These are phyloP conservation scores for Leccinum pellstonianum DNA, from an alignment of 768 basidiomycete genomes.

Conservation along the genomic window DNA sequence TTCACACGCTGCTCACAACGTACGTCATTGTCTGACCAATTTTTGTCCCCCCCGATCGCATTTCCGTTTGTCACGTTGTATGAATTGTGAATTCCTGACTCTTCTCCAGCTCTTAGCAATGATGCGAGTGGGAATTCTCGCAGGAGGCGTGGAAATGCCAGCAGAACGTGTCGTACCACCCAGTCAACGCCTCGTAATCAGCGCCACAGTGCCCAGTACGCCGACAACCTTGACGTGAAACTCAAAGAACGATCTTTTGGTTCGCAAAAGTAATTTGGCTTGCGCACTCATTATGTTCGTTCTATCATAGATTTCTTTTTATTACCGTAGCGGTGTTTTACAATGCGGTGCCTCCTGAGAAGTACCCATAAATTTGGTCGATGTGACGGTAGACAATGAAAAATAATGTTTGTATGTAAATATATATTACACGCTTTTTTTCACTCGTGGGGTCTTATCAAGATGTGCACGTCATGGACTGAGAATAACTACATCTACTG, in stretches of 20 bases:
- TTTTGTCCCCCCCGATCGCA: slow-evolving; percentile 4
- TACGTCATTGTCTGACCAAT: slow-evolving; percentile 32
- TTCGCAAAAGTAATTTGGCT: neutral
- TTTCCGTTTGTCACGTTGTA: neutral
- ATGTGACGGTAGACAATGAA: neutral
- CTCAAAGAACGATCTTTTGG: neutral
- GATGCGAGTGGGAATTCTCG: slow-evolving; percentile 71
- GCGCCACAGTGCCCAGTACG: slow-evolving; percentile 11
- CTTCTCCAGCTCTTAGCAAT: slow-evolving; percentile 58
- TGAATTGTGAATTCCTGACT: neutral
- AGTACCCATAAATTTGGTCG: neutral
- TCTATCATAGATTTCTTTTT: slow-evolving; percentile 10
- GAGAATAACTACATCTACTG: neutral
- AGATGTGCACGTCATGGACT: neutral
- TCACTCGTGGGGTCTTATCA: neutral
- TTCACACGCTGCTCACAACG: slow-evolving; percentile 80
- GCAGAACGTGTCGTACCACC: slow-evolving; percentile 45
- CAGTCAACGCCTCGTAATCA: slow-evolving; percentile 40
- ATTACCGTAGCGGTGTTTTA: neutral
- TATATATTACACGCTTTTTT: neutral
- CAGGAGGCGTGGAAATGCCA: slow-evolving; percentile 59
- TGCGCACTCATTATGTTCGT: slow-evolving; percentile 14
- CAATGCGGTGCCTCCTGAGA: neutral
- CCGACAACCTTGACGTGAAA: slow-evolving; percentile 1
- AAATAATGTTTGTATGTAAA: slow-evolving; percentile 6